phyloP scores from a whole-genome alignment of 352 stramenopile species.

The Globisporangium nunn region DNA sequence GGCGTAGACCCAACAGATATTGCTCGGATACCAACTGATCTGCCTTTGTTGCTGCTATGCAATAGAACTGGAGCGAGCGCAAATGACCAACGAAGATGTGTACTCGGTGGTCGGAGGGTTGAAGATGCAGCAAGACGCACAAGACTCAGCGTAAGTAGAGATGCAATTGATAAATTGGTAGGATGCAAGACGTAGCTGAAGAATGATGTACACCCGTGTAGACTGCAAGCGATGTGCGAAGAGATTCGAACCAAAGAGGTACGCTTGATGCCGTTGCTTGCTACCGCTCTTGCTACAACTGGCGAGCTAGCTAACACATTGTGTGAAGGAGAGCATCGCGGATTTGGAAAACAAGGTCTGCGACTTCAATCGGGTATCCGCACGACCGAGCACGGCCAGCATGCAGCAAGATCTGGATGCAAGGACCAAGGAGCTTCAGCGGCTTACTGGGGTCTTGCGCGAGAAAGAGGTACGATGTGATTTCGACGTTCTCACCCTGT shows the following conservation, averaged over 20 bases:
- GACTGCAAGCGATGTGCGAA: slow-evolving; percentile 19
- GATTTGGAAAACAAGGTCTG: slow-evolving; percentile 22
- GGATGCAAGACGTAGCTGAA: background rate
- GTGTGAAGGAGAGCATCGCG: slow-evolving; percentile 20
- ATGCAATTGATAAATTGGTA: background rate
- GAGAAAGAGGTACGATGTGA: slow-evolving; percentile 10
- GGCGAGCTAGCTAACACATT: slow-evolving; percentile 5
- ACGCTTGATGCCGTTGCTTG: background rate
- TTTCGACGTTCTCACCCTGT: too few species aligned
- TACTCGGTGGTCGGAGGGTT: slow-evolving; percentile 26
- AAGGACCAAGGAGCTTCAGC: slow-evolving; percentile 5
- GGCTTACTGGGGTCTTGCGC: background rate
- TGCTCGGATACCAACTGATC: background rate
- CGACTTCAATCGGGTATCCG: slow-evolving; percentile 7
- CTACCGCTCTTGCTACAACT: background rate
- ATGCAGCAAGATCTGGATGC: slow-evolving; percentile 10
- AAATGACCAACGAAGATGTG: slow-evolving; percentile 44
- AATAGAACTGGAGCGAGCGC: slow-evolving; percentile 33
- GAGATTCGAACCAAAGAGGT: slow-evolving; percentile 26
- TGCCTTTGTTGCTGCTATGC: background rate
- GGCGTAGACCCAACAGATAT: background rate
- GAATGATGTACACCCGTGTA: slow-evolving; percentile 1
- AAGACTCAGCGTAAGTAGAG: slow-evolving; percentile 22
- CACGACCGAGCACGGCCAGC: background rate
- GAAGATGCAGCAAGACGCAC: slow-evolving; percentile 17